Evolutionary conservation across 495 filamentous ascomycete genomes (phyloP).

Genomic region (Clavariopsis aquatica): DNA sequence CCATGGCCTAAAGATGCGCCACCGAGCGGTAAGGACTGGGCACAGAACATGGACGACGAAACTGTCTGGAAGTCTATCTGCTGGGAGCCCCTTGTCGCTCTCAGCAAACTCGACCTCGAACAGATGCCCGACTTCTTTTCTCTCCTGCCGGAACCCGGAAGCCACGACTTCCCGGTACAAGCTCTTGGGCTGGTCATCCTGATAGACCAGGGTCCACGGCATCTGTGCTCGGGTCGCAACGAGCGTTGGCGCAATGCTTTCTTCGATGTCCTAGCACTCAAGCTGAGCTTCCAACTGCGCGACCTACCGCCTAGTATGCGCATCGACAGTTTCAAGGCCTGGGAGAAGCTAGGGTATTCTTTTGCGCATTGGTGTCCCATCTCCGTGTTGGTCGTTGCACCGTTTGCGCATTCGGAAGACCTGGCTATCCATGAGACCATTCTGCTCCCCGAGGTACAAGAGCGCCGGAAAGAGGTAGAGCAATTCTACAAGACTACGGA

Average conservation of each 20-base stretch:
- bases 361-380: neutral
- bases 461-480: neutral
- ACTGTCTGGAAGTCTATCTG: neutral
- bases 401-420: slow-evolving; percentile 1
- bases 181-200: neutral
- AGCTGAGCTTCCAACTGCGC: neutral
- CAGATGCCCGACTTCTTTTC: neutral
- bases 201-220: neutral
- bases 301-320: neutral
- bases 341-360: neutral
- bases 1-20: neutral
- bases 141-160: neutral
- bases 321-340: neutral
- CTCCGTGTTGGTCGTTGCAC: neutral
- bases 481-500: neutral
- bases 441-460: neutral
- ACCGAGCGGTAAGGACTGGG: neutral
- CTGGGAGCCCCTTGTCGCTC: neutral
- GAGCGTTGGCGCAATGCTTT: slow-evolving; percentile 6
- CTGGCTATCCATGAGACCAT: neutral
- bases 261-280: neutral
- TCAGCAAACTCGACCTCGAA: neutral
- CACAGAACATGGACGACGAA: neutral
- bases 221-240: neutral
- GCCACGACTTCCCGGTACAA: neutral